A percentile compares a stretch with the other conserved stretches of the same genome.
Evolutionary conservation across 176 grass and related monocot genomes (phyloP).

Genomic region (Themeda triandra): DNA sequence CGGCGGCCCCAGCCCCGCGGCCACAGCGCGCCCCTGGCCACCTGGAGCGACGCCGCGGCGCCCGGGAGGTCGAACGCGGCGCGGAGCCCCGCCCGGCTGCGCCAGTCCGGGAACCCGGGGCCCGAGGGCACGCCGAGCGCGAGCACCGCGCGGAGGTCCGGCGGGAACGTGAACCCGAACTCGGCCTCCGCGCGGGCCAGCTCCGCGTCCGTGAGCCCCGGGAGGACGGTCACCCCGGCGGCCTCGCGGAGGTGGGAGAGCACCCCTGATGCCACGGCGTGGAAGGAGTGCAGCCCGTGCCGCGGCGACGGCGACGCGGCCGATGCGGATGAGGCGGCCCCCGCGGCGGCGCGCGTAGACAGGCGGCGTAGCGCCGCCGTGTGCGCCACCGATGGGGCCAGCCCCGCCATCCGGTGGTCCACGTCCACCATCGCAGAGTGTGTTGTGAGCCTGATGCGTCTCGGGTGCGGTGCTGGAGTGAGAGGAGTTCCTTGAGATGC

Average conservation of each 20-base stretch:
- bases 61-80: slow-evolving; percentile 59
- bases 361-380: slow-evolving; percentile 76
- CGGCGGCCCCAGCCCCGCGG: slow-evolving; percentile 63
- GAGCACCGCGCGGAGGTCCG: slow-evolving; percentile 88
- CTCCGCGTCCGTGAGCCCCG: slow-evolving; percentile 67
- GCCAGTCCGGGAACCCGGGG: slow-evolving; percentile 82
- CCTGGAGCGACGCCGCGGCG: slow-evolving; percentile 58
- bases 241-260: slow-evolving; percentile 57
- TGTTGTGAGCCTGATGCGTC: background rate
- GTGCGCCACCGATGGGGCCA: slow-evolving; percentile 46
- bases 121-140: slow-evolving; percentile 58
- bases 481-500: background rate
- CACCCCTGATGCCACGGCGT: slow-evolving; percentile 43
- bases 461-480: background rate
- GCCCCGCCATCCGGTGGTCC: slow-evolving; percentile 53
- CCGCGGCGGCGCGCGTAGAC: slow-evolving; percentile 66
- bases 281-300: slow-evolving; percentile 66
- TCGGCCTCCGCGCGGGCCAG: slow-evolving; percentile 69
- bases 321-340: background rate
- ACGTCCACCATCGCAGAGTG: slow-evolving; percentile 70
- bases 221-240: slow-evolving; percentile 45
- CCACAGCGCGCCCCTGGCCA: slow-evolving; percentile 64
- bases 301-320: slow-evolving; percentile 47
- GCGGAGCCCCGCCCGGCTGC: slow-evolving; percentile 21
- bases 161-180: slow-evolving; percentile 79